Conservation (phyloP, 1,284 basidiomycete species). For the Heterobasidion parviporum region DNA sequence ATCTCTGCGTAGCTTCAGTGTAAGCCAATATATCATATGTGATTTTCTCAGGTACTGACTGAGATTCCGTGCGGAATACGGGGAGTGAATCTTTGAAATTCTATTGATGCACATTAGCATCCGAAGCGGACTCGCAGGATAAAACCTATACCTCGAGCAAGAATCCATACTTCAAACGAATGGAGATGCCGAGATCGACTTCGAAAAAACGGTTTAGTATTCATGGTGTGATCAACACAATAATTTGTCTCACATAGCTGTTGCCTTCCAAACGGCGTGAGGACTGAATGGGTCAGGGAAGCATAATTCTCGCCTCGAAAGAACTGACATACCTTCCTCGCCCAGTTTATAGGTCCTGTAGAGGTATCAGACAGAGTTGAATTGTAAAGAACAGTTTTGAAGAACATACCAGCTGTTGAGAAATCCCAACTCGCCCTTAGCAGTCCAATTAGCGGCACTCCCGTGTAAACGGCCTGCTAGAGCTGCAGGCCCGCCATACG, state of each 20-base stretch:
- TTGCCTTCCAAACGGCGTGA: constrained; percentile 78
- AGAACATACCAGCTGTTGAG: constrained; percentile 61
- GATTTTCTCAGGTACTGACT: constrained; percentile 36
- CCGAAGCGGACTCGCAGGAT: not conserved
- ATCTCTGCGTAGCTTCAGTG: constrained; percentile 34
- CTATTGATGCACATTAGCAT: constrained; percentile 22
- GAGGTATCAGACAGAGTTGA: not conserved
- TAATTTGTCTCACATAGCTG: constrained; percentile 46
- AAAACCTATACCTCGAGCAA: constrained; percentile 45
- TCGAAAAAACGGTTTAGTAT: constrained; percentile 1
- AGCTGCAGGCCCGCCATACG: constrained; percentile 59
- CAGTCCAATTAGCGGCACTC: constrained; percentile 48
- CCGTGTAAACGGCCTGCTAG: constrained; percentile 53
- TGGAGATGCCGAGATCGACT: constrained; percentile 68
- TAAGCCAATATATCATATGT: not conserved
- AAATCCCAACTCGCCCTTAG: constrained; percentile 57
- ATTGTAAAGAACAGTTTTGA: too few relatives aligned
- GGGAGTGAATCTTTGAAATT: constrained; percentile 77
- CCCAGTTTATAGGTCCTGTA: constrained; percentile 73
- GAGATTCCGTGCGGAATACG: constrained; percentile 84
- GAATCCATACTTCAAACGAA: constrained; percentile 75
- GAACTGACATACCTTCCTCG: constrained; percentile 49
- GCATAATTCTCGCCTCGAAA: not conserved
- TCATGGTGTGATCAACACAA: constrained; percentile 16
- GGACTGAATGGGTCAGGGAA: constrained; percentile 30